phyloP scores from a whole-genome alignment of 345 rosid genomes.

The Citrus reticulata region DNA sequence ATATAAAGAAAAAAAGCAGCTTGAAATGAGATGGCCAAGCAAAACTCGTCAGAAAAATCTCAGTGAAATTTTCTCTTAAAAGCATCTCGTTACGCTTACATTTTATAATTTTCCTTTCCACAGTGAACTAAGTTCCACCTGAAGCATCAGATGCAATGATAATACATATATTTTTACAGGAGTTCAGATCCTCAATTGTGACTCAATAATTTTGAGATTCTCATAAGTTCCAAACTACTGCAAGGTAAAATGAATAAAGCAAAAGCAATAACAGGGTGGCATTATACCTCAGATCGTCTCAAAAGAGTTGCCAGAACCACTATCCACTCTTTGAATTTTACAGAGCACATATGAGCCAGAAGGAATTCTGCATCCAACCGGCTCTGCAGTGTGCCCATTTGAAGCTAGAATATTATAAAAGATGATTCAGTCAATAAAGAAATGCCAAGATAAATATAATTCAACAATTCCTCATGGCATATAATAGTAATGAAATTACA shows the following conservation, averaged over 20 bases:
- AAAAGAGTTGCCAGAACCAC: constrained; percentile 94
- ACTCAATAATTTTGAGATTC: neutral
- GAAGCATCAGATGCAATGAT: neutral
- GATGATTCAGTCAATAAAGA: neutral
- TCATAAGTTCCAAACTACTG: neutral
- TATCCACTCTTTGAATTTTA: constrained; percentile 98
- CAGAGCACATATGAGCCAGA: constrained; percentile 97
- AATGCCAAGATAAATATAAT: neutral
- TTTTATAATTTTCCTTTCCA: neutral
- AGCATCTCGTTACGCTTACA: no score
- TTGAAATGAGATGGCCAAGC: neutral
- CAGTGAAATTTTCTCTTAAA: neutral
- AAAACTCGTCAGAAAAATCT: neutral
- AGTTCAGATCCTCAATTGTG: neutral
- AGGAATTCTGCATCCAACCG: constrained; percentile 94
- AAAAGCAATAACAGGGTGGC: neutral
- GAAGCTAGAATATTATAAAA: constrained; percentile 52
- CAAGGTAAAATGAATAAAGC: neutral
- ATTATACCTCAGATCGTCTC: constrained; percentile 77
- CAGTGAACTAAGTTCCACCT: neutral
- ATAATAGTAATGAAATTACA: neutral
- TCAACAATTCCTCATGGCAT: neutral
- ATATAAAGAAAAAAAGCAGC: neutral
- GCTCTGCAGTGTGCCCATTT: constrained; percentile 93
- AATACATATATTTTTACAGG: neutral